Evolutionary conservation across 2,329 filamentous ascomycete species (phyloP).

Genomic region (Xylariaceae sp.): DNA sequence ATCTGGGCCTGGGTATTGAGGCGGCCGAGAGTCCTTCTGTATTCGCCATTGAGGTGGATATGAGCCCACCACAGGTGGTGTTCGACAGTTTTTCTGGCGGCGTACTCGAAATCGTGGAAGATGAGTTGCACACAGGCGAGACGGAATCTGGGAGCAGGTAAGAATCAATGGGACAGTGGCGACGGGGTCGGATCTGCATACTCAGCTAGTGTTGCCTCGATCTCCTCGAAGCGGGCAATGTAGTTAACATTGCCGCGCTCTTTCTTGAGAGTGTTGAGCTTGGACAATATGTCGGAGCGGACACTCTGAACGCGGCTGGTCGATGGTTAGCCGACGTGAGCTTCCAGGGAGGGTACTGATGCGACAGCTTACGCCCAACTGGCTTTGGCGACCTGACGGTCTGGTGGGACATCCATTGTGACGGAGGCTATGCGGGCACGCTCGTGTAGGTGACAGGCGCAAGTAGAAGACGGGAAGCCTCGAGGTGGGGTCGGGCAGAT

Average conservation of each 20-base stretch:
- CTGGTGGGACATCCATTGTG: neutral
- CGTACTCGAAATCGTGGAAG: constrained; percentile 67
- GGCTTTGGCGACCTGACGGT: constrained; percentile 2
- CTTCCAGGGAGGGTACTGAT: constrained; percentile 17
- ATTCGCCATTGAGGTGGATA: constrained; percentile 71
- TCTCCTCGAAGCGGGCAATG: constrained; percentile 29
- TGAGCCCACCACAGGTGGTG: constrained; percentile 75
- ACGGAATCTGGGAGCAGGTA: constrained; percentile 54
- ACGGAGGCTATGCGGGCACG: neutral
- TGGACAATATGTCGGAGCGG: constrained; percentile 24
- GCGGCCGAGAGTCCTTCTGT: constrained; percentile 64
- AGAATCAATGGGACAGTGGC: constrained; percentile 12
- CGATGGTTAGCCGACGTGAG: no score
- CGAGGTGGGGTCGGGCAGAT: constrained; percentile 17
- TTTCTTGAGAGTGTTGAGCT: constrained; percentile 26
- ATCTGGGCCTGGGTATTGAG: constrained; percentile 48
- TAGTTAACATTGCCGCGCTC: constrained; percentile 27
- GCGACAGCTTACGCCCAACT: neutral
- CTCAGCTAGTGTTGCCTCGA: constrained; percentile 31
- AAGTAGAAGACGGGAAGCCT: constrained; percentile 1
- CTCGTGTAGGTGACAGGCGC: no score
- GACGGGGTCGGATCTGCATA: constrained; percentile 19
- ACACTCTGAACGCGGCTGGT: constrained; percentile 22
- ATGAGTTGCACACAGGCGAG: constrained; percentile 67
- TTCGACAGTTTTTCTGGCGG: constrained; percentile 62